Conservation (phyloP, 2,329 filamentous ascomycete species). For the Cladorrhinum sp. region DNA sequence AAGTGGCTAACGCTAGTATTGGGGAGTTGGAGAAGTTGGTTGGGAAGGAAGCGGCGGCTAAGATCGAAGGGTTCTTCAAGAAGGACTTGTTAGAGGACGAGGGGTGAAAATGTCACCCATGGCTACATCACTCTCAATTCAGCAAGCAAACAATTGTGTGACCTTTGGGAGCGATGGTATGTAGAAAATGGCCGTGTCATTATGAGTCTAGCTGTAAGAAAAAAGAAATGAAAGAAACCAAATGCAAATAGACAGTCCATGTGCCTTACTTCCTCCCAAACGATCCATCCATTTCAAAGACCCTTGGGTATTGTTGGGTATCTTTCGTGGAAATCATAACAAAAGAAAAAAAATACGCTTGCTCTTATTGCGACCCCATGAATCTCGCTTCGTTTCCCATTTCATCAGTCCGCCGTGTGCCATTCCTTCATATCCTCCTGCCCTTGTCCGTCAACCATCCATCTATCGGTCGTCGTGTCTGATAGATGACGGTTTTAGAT, state of each 20-base stretch:
- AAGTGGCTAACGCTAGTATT: conserved; percentile 82
- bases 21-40: conserved; percentile 70
- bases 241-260: too few species aligned
- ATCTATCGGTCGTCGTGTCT: too few species aligned
- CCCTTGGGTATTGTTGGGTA: not conserved
- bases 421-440: too few species aligned
- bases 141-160: too few species aligned
- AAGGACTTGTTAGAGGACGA: conserved; percentile 56
- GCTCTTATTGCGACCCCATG: too few species aligned
- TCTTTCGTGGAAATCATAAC: not conserved
- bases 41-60: conserved; percentile 71
- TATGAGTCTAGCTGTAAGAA: not conserved
- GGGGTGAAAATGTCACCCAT: too few species aligned
- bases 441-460: not conserved
- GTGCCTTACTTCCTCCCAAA: not conserved
- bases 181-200: not conserved
- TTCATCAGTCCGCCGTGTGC: too few species aligned
- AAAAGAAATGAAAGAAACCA: not conserved
- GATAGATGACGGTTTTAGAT: too few species aligned
- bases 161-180: too few species aligned
- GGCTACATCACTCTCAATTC: too few species aligned
- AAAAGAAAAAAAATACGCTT: too few species aligned
- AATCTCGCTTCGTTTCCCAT: too few species aligned
- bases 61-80: conserved; percentile 80
- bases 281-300: not conserved